These are phyloP conservation scores for Plectosphaerella cucumerina DNA, from an alignment of 2,329 filamentous ascomycete species.

Conservation along the genomic window DNA sequence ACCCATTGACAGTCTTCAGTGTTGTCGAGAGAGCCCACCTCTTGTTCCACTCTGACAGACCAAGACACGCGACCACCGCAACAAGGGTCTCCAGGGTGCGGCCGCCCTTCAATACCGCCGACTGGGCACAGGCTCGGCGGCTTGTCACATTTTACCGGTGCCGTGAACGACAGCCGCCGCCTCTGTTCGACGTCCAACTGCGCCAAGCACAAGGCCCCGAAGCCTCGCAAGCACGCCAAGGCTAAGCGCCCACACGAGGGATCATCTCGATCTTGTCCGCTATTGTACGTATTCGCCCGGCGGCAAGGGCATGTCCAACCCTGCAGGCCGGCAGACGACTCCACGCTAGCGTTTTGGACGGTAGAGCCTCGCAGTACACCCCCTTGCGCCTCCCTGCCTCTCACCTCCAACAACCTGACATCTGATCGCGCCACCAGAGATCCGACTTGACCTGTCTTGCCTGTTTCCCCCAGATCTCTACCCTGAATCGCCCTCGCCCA, in stretches of 20 bases:
- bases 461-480: background rate
- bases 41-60: background rate
- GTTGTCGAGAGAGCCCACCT: background rate
- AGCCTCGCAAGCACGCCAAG: background rate
- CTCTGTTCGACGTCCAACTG: background rate
- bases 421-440: background rate
- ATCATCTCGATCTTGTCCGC: background rate
- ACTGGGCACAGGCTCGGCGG: conserved; percentile 1
- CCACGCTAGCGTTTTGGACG: conserved; percentile 4
- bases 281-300: background rate
- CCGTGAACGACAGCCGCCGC: background rate
- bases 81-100: background rate
- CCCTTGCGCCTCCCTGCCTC: background rate
- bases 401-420: background rate
- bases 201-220: background rate
- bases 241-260: background rate
- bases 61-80: background rate
- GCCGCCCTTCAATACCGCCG: background rate
- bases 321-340: background rate
- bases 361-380: background rate
- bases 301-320: background rate
- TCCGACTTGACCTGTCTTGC: background rate
- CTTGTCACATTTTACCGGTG: background rate
- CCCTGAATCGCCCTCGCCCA: background rate
- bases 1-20: background rate